Evolutionary conservation across 257 asterid species (phyloP).

Genomic region (Rehmannia glutinosa): DNA sequence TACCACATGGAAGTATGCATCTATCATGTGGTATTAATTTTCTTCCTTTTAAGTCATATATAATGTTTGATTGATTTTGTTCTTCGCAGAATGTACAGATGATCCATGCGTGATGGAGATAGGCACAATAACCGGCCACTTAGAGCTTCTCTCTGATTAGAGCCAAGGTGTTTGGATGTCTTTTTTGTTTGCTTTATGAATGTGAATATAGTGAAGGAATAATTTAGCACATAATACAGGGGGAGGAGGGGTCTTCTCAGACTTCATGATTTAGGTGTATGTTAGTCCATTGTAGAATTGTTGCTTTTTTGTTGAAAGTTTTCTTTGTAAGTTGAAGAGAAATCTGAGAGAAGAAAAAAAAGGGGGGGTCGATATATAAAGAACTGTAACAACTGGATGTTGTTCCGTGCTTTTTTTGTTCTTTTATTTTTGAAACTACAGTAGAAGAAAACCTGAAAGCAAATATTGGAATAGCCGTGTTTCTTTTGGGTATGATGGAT

Average conservation of each 20-base stretch:
- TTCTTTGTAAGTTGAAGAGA: slow-evolving; percentile 5
- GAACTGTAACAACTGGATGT: neutral
- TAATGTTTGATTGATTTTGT: slow-evolving; percentile 9
- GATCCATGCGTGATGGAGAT: slow-evolving; percentile 48
- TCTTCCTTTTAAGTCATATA: neutral
- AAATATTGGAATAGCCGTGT: too few species aligned
- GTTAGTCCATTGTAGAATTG: slow-evolving; percentile 23
- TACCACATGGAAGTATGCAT: too few species aligned
- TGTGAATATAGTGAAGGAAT: slow-evolving; percentile 22
- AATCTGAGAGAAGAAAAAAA: neutral
- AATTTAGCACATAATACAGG: slow-evolving; percentile 3
- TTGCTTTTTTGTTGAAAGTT: slow-evolving; percentile 10
- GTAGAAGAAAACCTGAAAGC: too few species aligned
- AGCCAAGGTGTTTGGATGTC: slow-evolving; percentile 7
- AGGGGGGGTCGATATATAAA: slow-evolving; percentile 11
- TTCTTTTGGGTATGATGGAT: too few species aligned
- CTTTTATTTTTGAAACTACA: too few species aligned
- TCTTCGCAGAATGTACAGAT: slow-evolving; percentile 47
- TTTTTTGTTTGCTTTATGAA: slow-evolving; percentile 9
- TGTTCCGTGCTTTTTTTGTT: too few species aligned
- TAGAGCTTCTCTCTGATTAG: slow-evolving; percentile 3
- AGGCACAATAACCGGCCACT: neutral
- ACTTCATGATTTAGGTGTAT: slow-evolving; percentile 12
- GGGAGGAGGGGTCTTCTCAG: neutral
- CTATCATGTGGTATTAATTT: neutral